Evolutionary conservation across 1,284 basidiomycete genomes (phyloP), one percentile per base, ranked within the genome.

Genomic region (Marasmius sp.): DNA sequence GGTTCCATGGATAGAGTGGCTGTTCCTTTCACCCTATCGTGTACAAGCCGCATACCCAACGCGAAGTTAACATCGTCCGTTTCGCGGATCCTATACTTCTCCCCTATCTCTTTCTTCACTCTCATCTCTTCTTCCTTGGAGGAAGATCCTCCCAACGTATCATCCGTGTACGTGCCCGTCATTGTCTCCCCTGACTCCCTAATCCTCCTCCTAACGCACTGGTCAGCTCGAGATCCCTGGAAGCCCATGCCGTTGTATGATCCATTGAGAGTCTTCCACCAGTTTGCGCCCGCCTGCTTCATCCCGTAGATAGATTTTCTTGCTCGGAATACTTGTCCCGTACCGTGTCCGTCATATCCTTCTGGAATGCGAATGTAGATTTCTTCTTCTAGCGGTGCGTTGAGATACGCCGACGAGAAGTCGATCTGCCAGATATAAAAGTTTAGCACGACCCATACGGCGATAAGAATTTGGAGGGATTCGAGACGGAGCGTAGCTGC

Each of bases 221-320:
- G 47, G 47, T 69, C 62, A 6, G 70, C 51, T 49, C 60, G 5
- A n/a, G 64, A 60, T 5, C 33, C 20, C 8, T 34, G n/a, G 67
- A 69, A 69, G 8, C 64, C 65, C 0, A 70, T 57, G 11, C 57
- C 47, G 0, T 8, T 12, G 56, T 63, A 63, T 0, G 37, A 45
- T 0, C 37, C 9, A 10, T 64, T 41, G 7, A 75, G 51, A 16
- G 65, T 63, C 20, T 67, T 36, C 34, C 61, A 54, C 71, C 70
- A 74, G 22, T 66, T 59, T 27, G 63, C 60, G 11, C 68, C 71
- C 0, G 66, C 69, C 33, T 72, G 68, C 64, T 71, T 71, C 34
- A 68, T 70, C 6, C 73, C 68, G 50, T 74, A 74, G 8, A 74
- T 48, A 0, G 69, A 64, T 39, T 64, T 66, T 10, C 66, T 59